These are phyloP conservation scores for Neurospora cerealis DNA, from an alignment of 495 filamentous ascomycete species.

Conservation along the genomic window DNA sequence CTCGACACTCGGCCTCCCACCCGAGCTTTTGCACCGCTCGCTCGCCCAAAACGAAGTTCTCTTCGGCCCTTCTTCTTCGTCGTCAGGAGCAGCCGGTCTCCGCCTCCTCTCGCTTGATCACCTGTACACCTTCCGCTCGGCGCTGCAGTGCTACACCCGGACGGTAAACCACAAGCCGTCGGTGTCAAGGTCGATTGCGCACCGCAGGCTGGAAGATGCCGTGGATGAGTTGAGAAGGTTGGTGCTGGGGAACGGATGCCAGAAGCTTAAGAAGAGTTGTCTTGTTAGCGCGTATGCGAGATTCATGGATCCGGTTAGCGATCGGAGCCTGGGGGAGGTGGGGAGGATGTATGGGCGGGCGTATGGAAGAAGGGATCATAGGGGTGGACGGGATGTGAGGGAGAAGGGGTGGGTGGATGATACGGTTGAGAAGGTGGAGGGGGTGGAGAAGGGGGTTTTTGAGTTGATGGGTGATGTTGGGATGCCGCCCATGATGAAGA, in stretches of 20 bases:
- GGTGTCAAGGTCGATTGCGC: slow-evolving; percentile 19
- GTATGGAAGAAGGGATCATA: slow-evolving; percentile 30
- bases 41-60: slow-evolving; percentile 58
- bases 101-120: slow-evolving; percentile 60
- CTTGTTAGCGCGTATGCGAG: slow-evolving; percentile 50
- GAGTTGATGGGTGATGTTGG: not conserved
- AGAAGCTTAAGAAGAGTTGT: slow-evolving; percentile 46
- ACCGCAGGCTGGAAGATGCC: slow-evolving; percentile 43
- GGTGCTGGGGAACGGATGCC: slow-evolving; percentile 48
- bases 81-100: slow-evolving; percentile 38
- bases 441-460: not conserved
- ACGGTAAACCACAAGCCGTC: slow-evolving; percentile 14
- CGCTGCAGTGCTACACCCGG: slow-evolving; percentile 46
- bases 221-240: slow-evolving; percentile 52
- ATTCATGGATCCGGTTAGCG: slow-evolving; percentile 43
- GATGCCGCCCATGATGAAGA: slow-evolving; percentile 3
- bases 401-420: not conserved
- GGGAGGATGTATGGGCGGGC: slow-evolving; percentile 47
- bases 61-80: slow-evolving; percentile 40
- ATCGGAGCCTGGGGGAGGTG: slow-evolving; percentile 44
- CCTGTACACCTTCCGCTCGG: slow-evolving; percentile 62
- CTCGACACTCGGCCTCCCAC: slow-evolving; percentile 27
- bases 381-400: not conserved
- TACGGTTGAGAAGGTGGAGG: not conserved
- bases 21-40: slow-evolving; percentile 52